Percentiles rank a stretch among this genome's conserved stretches.
Evolutionary conservation across 805 yeast species (phyloP).

Genomic region (Deakozyma indianensis): DNA sequence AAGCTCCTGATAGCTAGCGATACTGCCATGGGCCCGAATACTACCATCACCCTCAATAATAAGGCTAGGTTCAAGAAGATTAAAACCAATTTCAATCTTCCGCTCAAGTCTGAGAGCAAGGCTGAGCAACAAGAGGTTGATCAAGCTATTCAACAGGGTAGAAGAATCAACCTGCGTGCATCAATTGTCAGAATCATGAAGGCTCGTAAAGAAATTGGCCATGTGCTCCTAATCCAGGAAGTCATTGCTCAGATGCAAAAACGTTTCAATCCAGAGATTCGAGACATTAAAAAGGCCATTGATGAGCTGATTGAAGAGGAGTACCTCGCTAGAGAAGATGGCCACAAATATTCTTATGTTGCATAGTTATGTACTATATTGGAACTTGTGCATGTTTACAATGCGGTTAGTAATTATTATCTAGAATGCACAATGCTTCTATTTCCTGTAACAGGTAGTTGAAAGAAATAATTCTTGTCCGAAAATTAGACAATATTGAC

Average conservation of each 20-base stretch:
- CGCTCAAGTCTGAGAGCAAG: conserved; percentile 41
- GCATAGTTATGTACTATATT: too few species aligned
- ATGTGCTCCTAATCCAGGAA: conserved; percentile 71
- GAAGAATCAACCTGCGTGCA: conserved; percentile 77
- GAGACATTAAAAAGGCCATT: conserved; percentile 77
- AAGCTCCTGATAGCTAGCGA: conserved; percentile 55
- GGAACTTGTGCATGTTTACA: neutral
- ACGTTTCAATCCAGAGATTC: conserved; percentile 72
- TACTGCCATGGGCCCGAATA: conserved; percentile 29
- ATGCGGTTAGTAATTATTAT: neutral
- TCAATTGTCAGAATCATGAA: conserved; percentile 95
- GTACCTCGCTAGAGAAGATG: conserved; percentile 64
- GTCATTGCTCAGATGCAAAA: conserved; percentile 72
- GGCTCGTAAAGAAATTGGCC: conserved; percentile 68
- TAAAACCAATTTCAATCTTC: conserved; percentile 61
- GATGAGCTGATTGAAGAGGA: conserved; percentile 77
- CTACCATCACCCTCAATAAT: conserved; percentile 53
- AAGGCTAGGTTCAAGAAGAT: conserved; percentile 79
- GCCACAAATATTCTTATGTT: conserved; percentile 63
- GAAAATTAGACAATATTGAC: neutral
- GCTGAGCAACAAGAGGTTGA: conserved; percentile 62
- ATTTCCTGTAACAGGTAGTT: neutral
- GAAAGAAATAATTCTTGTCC: neutral
- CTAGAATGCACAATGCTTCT: neutral
- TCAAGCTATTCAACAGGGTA: conserved; percentile 72